Base-by-base conservation (phyloP, 1,284 basidiomycete species). In the Dichomitus squalens region DNA sequence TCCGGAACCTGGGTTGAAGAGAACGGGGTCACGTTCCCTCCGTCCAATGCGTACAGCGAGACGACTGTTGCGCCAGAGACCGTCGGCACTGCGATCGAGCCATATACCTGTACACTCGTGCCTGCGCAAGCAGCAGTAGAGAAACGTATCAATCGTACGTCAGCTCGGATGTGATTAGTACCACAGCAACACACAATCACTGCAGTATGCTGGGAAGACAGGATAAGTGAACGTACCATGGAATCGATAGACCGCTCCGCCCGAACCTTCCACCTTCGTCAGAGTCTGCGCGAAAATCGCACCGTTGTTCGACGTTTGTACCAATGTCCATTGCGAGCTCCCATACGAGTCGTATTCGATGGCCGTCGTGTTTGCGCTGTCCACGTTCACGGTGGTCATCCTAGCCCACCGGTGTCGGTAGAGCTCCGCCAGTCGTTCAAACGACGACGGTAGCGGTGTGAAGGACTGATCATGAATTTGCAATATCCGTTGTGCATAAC, bases 321-420 rank as follows among this genome's bases (percentile, higher is more conserved):
- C 49, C 39, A 60, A 43, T 48, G 48, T 31, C 58, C 58, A 60
- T 2, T 51, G 40, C 29, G 54, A 52, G 21, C 38, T 21, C 11
- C 54, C 54, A 43, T 56, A 57, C 55, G 58, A 60, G 23, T 57
- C 58, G 18, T 48, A 60, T 12, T 56, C 35, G 33, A 60, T 60
- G 5, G 54, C 41, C 20, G 58, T 57, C 41, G 58, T 60, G 44
- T 60, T 52, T 34, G 55, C 59, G 44, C 49, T 57, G 49, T 60
- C 59, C 33, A 60, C 55, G 41, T 53, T 59, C 11, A 60, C 54
- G 16, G 53, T 40, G 16, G 55, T 27, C 55, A 60, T 60, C 33
- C 29, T 43, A 31, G 44, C 25, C 41, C 14, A 25, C 38, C 38
- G 39, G 21, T 12, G 39, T 21, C 20, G 39, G 35, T 14, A 8